Percentiles rank a stretch among this genome's conserved stretches.
Evolutionary conservation across 257 asterid species (phyloP).

Genomic region (Solanum rostratum): DNA sequence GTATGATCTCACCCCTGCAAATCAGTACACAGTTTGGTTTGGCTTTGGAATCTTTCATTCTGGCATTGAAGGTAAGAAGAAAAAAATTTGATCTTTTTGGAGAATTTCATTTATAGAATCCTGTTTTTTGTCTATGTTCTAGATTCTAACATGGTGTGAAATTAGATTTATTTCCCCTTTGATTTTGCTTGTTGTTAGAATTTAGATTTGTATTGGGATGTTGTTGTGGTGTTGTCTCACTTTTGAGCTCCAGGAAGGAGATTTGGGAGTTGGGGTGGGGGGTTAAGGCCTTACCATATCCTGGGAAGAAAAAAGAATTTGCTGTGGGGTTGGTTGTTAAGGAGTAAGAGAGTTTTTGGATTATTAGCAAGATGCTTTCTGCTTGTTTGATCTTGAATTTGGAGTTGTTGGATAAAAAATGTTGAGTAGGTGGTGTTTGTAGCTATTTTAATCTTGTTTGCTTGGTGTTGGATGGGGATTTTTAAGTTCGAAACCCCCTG

Average conservation of each 20-base stretch:
- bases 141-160: neutral
- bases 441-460: neutral
- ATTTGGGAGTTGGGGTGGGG: neutral
- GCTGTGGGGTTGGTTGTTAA: neutral
- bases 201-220: neutral
- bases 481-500: neutral
- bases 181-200: neutral
- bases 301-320: neutral
- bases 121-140: neutral
- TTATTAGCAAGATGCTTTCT: neutral
- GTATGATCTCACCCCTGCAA: slow-evolving; percentile 36
- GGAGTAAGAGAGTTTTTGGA: neutral
- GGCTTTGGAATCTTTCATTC: slow-evolving; percentile 48
- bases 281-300: neutral
- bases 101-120: neutral
- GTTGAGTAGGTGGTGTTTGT: neutral
- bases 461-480: neutral
- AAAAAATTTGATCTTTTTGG: neutral
- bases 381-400: neutral
- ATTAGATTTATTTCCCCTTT: neutral
- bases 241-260: neutral
- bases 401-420: neutral
- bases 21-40: slow-evolving; percentile 32
- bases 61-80: slow-evolving; percentile 38
- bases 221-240: neutral